Evolutionary conservation across 768 basidiomycete species (phyloP).

Genomic region (Dictyophora rubrovolvata): DNA sequence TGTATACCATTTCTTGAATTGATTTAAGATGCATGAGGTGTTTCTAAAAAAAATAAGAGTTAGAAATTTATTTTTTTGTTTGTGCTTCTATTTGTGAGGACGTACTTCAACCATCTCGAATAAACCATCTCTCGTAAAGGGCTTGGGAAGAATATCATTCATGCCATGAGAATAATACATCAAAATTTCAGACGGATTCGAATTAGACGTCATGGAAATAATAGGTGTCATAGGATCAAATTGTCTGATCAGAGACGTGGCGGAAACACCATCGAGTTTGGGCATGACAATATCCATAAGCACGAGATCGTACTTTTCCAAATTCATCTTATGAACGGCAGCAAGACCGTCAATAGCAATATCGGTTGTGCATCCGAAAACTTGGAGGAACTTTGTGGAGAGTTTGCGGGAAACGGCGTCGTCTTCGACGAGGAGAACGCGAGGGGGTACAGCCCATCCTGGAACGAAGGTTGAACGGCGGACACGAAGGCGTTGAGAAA

Average conservation of each 20-base stretch:
- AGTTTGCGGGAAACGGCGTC: slow-evolving; percentile 85
- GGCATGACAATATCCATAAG: slow-evolving; percentile 98
- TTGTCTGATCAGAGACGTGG: slow-evolving; percentile 87
- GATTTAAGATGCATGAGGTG: slow-evolving; percentile 81
- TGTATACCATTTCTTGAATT: slow-evolving; percentile 63
- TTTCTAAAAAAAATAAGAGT: slow-evolving; percentile 38
- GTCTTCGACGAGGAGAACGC: slow-evolving; percentile 90
- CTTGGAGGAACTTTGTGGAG: slow-evolving; percentile 87
- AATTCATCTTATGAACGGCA: slow-evolving; percentile 93
- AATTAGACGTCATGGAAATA: slow-evolving; percentile 96
- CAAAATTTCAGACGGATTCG: slow-evolving; percentile 87
- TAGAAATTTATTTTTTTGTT: background rate
- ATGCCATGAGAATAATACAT: slow-evolving; percentile 83
- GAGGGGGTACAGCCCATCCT: slow-evolving; percentile 84
- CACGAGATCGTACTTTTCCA: slow-evolving; percentile 92
- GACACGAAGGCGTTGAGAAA: slow-evolving; percentile 36
- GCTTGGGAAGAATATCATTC: slow-evolving; percentile 96
- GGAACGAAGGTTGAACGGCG: slow-evolving; percentile 75
- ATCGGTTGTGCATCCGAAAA: slow-evolving; percentile 91
- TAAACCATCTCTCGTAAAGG: slow-evolving; percentile 90
- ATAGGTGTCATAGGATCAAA: slow-evolving; percentile 95
- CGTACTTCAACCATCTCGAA: slow-evolving; percentile 84
- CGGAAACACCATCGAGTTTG: slow-evolving; percentile 77
- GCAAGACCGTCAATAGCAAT: slow-evolving; percentile 88
- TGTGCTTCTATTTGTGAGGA: slow-evolving; percentile 1